Evolutionary conservation across 2,329 filamentous ascomycete genomes (phyloP), one percentile per base, ranked within the genome.

Genomic region (Alternaria infectoria): DNA sequence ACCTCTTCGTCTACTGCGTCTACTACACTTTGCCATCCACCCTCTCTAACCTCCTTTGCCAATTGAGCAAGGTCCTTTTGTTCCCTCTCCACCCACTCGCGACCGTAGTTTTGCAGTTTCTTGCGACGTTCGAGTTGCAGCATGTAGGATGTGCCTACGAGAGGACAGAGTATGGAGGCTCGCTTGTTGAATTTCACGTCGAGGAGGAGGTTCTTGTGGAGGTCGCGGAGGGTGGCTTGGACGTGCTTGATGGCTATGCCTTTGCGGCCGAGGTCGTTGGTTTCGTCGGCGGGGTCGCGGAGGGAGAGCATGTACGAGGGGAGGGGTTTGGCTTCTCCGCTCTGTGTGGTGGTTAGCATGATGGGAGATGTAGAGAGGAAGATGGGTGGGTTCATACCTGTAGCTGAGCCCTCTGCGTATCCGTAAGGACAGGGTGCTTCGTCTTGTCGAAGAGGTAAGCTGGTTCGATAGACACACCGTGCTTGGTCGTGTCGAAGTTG

Each of bases 201-300:
- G 9, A 13, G 4, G 10, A 54, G 26, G 15, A 80, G 62, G 8
- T 61, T n/a, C 9, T 26, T 25, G 15, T 19, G 23, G 21, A 79
- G 65, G 11, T 40, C n/a, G 13, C 21, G 51, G 28, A 87, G 81
- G 0, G 82, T 84, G 12, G 59, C 63, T 62, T 85, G 81, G 15
- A 89, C 69, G 61, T 88, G 83, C 61, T 82, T 82, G 64, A 86
- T 85, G 13, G 81, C 81, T 57, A 81, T 77, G 47, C 78, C 81
- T 57, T 82, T 82, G 46, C 79, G 77, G 32, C 88, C 88, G 1
- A 89, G 80, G 69, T 90, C 86, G 71, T 88, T 88, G 69, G 81
- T 81, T 19, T 82, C 81, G 69, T 89, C 83, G 8, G 86, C 85
- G 0, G 88, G 88, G 68, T 90, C 87, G 74, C 88, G 87, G 13